These are phyloP conservation scores for Bondarzewia mesenterica DNA, from an alignment of 1,284 basidiomycete species.

Conservation along the genomic window DNA sequence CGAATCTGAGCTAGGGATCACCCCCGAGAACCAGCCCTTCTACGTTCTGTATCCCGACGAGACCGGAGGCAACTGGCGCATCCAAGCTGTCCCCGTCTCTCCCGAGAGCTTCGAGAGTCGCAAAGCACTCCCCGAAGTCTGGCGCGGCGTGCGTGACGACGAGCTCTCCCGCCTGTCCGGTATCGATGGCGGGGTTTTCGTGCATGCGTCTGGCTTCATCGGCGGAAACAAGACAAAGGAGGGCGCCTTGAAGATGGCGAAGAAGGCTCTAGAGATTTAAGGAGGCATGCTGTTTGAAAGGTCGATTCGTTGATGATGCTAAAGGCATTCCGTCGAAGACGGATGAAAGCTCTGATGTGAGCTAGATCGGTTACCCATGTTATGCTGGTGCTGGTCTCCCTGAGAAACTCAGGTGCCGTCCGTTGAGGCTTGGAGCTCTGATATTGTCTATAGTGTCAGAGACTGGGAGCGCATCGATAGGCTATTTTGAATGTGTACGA, in stretches of 20 bases:
- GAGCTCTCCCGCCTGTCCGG: conserved; percentile 69
- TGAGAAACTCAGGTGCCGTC: no score
- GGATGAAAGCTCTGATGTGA: no score
- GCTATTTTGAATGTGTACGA: no score
- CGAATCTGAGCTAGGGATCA: conserved; percentile 49
- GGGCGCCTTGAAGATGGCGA: conserved; percentile 80
- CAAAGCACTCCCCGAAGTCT: conserved; percentile 87
- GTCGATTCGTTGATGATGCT: no score
- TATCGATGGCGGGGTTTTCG: conserved; percentile 82
- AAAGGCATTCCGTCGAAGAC: no score
- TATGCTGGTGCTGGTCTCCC: no score
- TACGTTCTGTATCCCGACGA: conserved; percentile 94
- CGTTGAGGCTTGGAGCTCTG: no score
- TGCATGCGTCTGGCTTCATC: conserved; percentile 94
- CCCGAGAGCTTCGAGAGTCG: conserved; percentile 86
- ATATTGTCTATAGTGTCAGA: no score
- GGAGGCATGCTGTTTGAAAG: background rate
- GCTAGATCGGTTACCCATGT: no score
- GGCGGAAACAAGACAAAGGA: conserved; percentile 92
- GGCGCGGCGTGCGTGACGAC: conserved; percentile 90
- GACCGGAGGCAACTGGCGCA: conserved; percentile 73
- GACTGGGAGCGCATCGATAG: no score
- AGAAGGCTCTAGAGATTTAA: conserved; percentile 51
- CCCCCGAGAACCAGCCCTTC: conserved; percentile 43
- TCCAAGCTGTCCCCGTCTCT: conserved; percentile 86